phyloP scores from a whole-genome alignment of 495 filamentous ascomycete genomes.

The Aspergillus diversus region DNA sequence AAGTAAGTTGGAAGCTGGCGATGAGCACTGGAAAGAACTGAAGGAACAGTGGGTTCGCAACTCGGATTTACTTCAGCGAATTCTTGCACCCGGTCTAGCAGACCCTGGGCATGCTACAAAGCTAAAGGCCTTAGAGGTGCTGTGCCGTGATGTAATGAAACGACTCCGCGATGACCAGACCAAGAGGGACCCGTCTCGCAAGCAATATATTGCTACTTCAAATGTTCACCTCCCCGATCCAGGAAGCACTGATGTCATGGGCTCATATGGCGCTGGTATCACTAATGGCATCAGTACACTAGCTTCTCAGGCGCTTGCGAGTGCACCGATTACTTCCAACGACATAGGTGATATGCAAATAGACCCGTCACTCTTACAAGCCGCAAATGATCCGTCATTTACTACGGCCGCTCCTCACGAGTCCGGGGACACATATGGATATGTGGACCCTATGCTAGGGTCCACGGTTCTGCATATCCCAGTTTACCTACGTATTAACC shows the following conservation, averaged over 20 bases:
- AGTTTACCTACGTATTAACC: slow-evolving; percentile 67
- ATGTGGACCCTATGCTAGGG: slow-evolving; percentile 40
- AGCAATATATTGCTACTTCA: slow-evolving; percentile 37
- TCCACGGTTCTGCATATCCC: slow-evolving; percentile 44
- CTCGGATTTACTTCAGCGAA: slow-evolving; percentile 58
- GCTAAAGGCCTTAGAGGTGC: slow-evolving; percentile 66
- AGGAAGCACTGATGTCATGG: slow-evolving; percentile 26
- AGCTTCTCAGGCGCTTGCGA: slow-evolving; percentile 55
- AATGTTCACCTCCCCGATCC: slow-evolving; percentile 33
- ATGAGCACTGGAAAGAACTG: slow-evolving; percentile 71
- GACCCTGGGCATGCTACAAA: slow-evolving; percentile 61
- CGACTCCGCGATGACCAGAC: slow-evolving; percentile 69
- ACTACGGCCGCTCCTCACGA: slow-evolving; percentile 45
- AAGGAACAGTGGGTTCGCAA: slow-evolving; percentile 68
- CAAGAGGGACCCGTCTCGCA: slow-evolving; percentile 58
- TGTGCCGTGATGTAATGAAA: slow-evolving; percentile 77
- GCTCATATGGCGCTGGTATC: slow-evolving; percentile 36
- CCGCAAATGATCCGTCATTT: slow-evolving; percentile 54
- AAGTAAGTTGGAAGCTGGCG: slow-evolving; percentile 71
- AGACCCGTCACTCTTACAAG: slow-evolving; percentile 62
- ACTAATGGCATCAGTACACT: slow-evolving; percentile 57
- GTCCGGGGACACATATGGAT: slow-evolving; percentile 40
- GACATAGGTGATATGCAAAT: slow-evolving; percentile 65
- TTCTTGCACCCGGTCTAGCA: slow-evolving; percentile 56
- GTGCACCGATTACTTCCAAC: slow-evolving; percentile 43